Evolutionary conservation across 495 filamentous ascomycete species (phyloP).

Genomic region (Aspergillus haitiensis): DNA sequence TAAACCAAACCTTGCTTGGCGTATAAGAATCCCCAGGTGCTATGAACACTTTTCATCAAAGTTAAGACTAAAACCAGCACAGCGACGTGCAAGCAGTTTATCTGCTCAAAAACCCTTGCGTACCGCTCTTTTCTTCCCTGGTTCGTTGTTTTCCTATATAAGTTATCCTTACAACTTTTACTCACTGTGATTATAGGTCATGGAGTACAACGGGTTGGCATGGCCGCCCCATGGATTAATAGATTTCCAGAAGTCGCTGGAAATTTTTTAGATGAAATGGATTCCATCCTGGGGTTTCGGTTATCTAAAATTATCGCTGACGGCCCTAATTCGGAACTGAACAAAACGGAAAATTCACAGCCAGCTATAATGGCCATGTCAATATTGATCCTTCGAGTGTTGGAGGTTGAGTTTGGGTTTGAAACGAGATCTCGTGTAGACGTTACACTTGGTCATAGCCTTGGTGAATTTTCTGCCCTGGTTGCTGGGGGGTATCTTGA

Average conservation of each 20-base stretch:
- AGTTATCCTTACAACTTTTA: not conserved
- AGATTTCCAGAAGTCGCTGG: conserved; percentile 74
- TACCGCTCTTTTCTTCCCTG: conserved; percentile 84
- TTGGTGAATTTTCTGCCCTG: conserved; percentile 94
- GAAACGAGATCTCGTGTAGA: conserved; percentile 65
- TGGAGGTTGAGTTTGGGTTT: conserved; percentile 84
- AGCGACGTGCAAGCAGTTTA: conserved; percentile 6
- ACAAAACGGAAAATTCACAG: conserved; percentile 83
- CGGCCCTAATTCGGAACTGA: conserved; percentile 73
- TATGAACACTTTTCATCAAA: not conserved
- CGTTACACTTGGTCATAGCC: conserved; percentile 83
- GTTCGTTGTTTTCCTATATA: conserved; percentile 42
- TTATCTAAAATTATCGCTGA: conserved; percentile 77
- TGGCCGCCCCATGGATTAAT: conserved; percentile 80
- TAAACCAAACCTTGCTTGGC: conserved; percentile 8
- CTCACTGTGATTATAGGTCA: conserved; percentile 61
- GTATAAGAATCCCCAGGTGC: conserved; percentile 3
- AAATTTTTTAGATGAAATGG: conserved; percentile 78
- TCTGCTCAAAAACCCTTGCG: conserved; percentile 44
- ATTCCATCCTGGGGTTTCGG: conserved; percentile 64
- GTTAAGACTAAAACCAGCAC: not conserved
- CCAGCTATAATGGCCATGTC: conserved; percentile 95
- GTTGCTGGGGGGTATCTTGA: conserved; percentile 76
- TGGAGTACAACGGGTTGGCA: conserved; percentile 91
- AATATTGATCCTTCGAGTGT: conserved; percentile 82